Percentiles rank a stretch among this genome's conserved stretches.
phyloP scores from a whole-genome alignment of 441 rosid genomes.

The Populus trichocarpa region DNA sequence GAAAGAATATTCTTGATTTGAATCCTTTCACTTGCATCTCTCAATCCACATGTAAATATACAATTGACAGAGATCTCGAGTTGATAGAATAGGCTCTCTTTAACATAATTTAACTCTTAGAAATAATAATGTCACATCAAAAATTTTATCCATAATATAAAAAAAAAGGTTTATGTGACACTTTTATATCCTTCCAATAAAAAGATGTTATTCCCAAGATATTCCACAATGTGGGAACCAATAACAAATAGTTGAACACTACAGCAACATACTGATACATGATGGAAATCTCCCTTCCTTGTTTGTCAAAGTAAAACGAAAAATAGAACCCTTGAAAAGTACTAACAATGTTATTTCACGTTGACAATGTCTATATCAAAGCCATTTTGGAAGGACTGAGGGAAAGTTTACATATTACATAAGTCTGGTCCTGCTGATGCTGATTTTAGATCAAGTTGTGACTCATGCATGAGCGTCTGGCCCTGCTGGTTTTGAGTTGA shows the following conservation, averaged over 20 bases:
- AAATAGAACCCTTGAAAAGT: neutral
- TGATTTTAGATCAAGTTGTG: neutral
- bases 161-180: neutral
- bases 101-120: too few relatives aligned
- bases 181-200: neutral
- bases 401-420: neutral
- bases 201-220: neutral
- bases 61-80: too few relatives aligned
- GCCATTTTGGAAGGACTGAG: neutral
- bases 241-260: neutral
- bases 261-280: neutral
- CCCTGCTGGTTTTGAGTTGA: conserved; percentile 77
- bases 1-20: too few relatives aligned
- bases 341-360: neutral
- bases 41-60: too few relatives aligned
- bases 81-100: too few relatives aligned
- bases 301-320: neutral
- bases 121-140: too few relatives aligned
- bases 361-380: neutral
- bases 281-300: neutral
- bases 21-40: too few relatives aligned
- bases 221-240: neutral
- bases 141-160: too few relatives aligned
- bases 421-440: neutral
- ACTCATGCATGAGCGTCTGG: conserved; percentile 46